phyloP scores from a whole-genome alignment of 805 yeast genomes.

The Hanseniaspora vineae region DNA sequence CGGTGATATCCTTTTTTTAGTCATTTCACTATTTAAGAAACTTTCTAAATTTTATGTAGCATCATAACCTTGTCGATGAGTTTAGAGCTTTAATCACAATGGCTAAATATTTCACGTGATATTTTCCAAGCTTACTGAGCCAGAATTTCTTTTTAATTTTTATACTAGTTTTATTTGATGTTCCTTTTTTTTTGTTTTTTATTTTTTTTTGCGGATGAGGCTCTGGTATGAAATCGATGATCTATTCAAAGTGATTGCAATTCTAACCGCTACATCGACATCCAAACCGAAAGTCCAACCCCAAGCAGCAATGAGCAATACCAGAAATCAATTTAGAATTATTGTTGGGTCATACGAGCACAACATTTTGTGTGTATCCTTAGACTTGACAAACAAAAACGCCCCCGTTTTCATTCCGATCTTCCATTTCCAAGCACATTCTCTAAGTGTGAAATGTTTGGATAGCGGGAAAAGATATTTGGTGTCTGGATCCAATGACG shows the following conservation, averaged over 20 bases:
- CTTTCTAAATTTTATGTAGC: no score
- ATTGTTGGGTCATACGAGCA: conserved; percentile 96
- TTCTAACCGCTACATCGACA: no score
- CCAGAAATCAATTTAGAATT: conserved; percentile 46
- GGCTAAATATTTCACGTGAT: no score
- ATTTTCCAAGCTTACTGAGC: no score
- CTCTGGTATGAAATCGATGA: no score
- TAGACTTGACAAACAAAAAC: conserved; percentile 34
- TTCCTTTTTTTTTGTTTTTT: conserved; percentile 1
- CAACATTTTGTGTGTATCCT: conserved; percentile 70
- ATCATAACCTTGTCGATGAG: no score
- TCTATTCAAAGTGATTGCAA: no score
- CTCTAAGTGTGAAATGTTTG: conserved; percentile 73
- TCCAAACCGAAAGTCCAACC: no score
- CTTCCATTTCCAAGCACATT: conserved; percentile 92
- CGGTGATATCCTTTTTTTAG: background rate
- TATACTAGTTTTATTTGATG: background rate
- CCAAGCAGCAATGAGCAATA: background rate
- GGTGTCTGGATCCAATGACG: conserved; percentile 92
- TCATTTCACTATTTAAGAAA: background rate
- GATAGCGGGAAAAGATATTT: conserved; percentile 74
- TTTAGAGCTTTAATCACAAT: no score
- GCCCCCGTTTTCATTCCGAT: conserved; percentile 77
- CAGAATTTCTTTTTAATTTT: background rate
- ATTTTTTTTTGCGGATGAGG: no score